A percentile compares a stretch with the other conserved stretches of the same genome.
These are phyloP conservation scores for Plasmodium ovale DNA, from an alignment of 169 alveolate genomes.

Conservation along the genomic window DNA sequence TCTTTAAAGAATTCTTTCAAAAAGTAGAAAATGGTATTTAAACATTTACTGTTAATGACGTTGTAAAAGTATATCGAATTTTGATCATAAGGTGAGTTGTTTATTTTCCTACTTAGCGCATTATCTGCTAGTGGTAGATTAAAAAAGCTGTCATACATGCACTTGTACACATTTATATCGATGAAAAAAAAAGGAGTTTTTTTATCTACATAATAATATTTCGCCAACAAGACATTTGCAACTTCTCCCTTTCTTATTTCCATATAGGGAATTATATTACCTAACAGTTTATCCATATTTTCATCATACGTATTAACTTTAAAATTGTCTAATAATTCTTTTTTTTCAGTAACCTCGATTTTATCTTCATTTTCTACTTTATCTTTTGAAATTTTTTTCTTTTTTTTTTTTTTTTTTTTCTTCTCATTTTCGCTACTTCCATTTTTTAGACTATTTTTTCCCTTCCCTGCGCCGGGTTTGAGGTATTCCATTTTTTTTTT, in stretches of 20 bases:
- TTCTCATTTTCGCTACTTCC: background rate
- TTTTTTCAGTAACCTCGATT: conserved; percentile 76
- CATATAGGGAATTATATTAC: conserved; percentile 21
- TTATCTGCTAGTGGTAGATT: conserved; percentile 68
- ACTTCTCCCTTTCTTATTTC: conserved; percentile 75
- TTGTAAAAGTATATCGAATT: conserved; percentile 74
- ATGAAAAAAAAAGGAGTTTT: conserved; percentile 74
- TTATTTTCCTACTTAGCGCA: conserved; percentile 38
- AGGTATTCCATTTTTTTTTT: background rate
- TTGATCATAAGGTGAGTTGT: background rate
- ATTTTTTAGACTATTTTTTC: background rate
- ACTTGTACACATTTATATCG: conserved; percentile 77
- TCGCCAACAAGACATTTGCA: conserved; percentile 76
- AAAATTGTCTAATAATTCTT: conserved; percentile 78
- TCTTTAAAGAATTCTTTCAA: conserved; percentile 74
- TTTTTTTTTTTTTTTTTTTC: conserved; percentile 34
- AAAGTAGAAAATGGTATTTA: conserved; percentile 38
- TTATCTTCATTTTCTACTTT: conserved; percentile 82
- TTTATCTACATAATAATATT: conserved; percentile 78
- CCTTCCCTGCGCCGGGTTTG: background rate
- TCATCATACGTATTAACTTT: conserved; percentile 77
- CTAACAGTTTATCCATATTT: conserved; percentile 57
- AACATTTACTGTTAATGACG: conserved; percentile 65
- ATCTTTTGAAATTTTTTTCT: conserved; percentile 71
- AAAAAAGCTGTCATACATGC: conserved; percentile 77